phyloP scores from a whole-genome alignment of 2,329 filamentous ascomycete species.

The Aspergillus pseudonomiae region DNA sequence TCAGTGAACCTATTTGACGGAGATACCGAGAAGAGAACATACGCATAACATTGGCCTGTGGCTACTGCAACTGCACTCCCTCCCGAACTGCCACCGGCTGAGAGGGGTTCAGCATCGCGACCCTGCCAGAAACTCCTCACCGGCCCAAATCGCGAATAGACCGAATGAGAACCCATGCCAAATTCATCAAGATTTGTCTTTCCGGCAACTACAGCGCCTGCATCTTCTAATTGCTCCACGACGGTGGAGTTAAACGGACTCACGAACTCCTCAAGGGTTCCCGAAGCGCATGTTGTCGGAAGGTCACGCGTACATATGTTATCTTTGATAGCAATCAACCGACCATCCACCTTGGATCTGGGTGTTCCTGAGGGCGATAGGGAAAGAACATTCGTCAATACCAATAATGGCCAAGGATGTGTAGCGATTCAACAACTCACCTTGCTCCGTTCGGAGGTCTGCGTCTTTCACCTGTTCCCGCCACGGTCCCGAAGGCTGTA shows the following conservation, averaged over 20 bases:
- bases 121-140: slow-evolving; percentile 58
- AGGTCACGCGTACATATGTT: slow-evolving; percentile 69
- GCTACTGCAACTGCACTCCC: slow-evolving; percentile 87
- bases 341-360: slow-evolving; percentile 46
- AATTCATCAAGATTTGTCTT: slow-evolving; percentile 97
- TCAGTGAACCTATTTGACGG: not conserved
- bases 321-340: slow-evolving; percentile 70
- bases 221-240: slow-evolving; percentile 65
- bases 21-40: slow-evolving; percentile 29
- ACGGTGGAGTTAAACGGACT: slow-evolving; percentile 85
- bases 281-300: slow-evolving; percentile 83
- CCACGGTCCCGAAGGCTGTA: slow-evolving; percentile 39
- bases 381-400: slow-evolving; percentile 6
- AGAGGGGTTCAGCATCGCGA: slow-evolving; percentile 51
- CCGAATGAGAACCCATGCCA: slow-evolving; percentile 87
- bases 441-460: slow-evolving; percentile 38
- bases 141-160: slow-evolving; percentile 67
- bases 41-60: slow-evolving; percentile 62
- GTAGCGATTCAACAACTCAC: slow-evolving; percentile 24
- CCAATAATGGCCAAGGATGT: not conserved
- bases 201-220: slow-evolving; percentile 67
- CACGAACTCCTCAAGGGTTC: slow-evolving; percentile 68
- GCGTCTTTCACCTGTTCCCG: slow-evolving; percentile 40
- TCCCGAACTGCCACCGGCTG: slow-evolving; percentile 87
- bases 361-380: slow-evolving; percentile 29